Percentiles rank a stretch among this genome's conserved stretches.
These are phyloP conservation scores for Rhodamnia argentea DNA, from an alignment of 345 rosid species.

Conservation along the genomic window DNA sequence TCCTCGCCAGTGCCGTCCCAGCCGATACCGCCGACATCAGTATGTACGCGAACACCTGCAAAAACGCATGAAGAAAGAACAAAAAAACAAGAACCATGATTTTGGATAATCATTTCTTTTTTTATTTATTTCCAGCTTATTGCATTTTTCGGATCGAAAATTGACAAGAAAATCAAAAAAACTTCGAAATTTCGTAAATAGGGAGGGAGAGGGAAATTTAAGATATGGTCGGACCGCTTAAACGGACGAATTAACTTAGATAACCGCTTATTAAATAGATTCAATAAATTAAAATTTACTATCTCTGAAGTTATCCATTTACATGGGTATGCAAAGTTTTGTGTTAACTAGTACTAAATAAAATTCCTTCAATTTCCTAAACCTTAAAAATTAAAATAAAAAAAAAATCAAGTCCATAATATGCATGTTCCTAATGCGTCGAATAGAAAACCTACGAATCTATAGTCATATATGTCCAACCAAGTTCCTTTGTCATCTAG, in stretches of 20 bases:
- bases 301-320: no score
- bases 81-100: neutral
- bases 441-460: neutral
- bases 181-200: neutral
- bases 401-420: neutral
- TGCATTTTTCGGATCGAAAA: neutral
- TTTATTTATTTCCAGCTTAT: no score
- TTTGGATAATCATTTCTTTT: no score
- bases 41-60: constrained; percentile 77
- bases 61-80: neutral
- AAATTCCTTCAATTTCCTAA: neutral
- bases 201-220: neutral
- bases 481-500: neutral
- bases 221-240: neutral
- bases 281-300: no score
- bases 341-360: neutral
- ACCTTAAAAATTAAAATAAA: neutral
- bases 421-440: neutral
- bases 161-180: neutral
- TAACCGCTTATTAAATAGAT: neutral
- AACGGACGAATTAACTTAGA: neutral
- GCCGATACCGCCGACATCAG: constrained; percentile 76
- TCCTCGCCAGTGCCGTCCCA: constrained; percentile 58
- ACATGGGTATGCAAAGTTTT: neutral
- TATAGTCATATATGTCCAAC: no score